Base-by-base conservation (phyloP, 2,329 filamentous ascomycete genomes). In the Pseudogymnoascus sp. region DNA sequence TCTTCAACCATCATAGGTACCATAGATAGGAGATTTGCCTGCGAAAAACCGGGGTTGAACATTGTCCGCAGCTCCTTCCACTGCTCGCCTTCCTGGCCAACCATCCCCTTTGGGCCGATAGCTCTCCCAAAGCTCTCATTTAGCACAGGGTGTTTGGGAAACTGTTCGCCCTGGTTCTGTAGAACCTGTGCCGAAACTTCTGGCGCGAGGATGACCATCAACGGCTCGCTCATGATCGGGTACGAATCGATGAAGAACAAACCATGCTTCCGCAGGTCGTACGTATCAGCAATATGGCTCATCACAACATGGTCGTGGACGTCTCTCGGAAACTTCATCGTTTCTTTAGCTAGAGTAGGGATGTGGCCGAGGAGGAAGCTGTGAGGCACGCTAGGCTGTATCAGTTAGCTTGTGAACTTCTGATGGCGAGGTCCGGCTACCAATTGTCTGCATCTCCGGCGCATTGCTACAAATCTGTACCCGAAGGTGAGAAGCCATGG, bases 221-320 rank as follows among this genome's bases (percentile, higher is more conserved):
- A 61, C 11, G 66, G 7, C 10, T 31, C 57, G 36, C 14, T 63
- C 51, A 41, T 34, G 31, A 65, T 60, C 1, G 67, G 67, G 54
- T 67, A 68, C 10, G 63, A 25, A 51, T 68, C 67, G 2, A 68
- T 23, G 31, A 65, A 67, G 16, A 65, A 66, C 11, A 65, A 45
- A 1, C 68, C 68, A 11, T 64, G 21, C 28, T 67, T 60, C n/a
- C 63, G 45, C 57, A 68, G 64, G 60, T 64, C 8, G n/a, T 69
- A 63, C 11, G 31, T 63, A 14, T 63, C 62, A 11, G 23, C 43
- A 4, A 63, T 43, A 4, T 31, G 19, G 51, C 37, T 37, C 62
- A 63, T 63, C 10, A 54, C 19, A 8, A 60, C 34, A 19, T 63
- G 62, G 10, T 36, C 25, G 19, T 63, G 62, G 23, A 63, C n/a